Conservation (phyloP, 2,329 filamentous ascomycete species). For the Trematosphaeria pertusa region DNA sequence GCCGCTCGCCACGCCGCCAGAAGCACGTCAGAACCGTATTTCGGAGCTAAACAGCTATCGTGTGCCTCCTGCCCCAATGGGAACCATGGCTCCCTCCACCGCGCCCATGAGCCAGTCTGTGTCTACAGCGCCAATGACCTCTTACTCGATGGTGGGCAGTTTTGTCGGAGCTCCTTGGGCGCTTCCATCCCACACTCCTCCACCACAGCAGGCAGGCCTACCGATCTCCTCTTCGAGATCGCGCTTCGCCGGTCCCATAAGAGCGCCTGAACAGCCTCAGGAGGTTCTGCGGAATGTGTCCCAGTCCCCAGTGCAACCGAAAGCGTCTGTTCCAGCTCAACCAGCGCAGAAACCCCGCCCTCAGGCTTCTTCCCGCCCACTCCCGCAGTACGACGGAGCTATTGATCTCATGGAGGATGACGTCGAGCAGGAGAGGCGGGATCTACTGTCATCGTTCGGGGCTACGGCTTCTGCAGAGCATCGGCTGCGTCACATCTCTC, state of each 20-base stretch:
- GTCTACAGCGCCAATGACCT: too few relatives aligned
- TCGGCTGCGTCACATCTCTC: too few relatives aligned
- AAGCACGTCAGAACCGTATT: slow-evolving; percentile 17
- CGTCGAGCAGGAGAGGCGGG: slow-evolving; percentile 19
- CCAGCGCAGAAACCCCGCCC: neutral
- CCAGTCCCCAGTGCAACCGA: neutral
- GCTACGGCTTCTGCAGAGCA: slow-evolving; percentile 4
- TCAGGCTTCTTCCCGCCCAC: neutral
- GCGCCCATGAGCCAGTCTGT: too few relatives aligned
- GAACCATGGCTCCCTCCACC: too few relatives aligned
- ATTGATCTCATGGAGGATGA: slow-evolving; percentile 29
- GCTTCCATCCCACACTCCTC: too few relatives aligned
- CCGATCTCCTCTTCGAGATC: too few relatives aligned
- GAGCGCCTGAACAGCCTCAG: neutral
- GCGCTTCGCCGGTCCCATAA: neutral
- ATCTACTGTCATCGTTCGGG: slow-evolving; percentile 20
- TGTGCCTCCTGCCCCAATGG: slow-evolving; percentile 12
- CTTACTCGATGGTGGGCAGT: too few relatives aligned
- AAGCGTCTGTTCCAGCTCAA: neutral
- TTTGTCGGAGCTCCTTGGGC: too few relatives aligned
- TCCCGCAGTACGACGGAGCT: slow-evolving; percentile 1
- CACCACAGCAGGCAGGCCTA: too few relatives aligned
- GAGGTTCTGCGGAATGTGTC: neutral
- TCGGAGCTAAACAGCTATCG: slow-evolving; percentile 13
- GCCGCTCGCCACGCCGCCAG: slow-evolving; percentile 10